Conservation (phyloP, 2,329 filamentous ascomycete species). For the Pseudogymnoascus sp. region DNA sequence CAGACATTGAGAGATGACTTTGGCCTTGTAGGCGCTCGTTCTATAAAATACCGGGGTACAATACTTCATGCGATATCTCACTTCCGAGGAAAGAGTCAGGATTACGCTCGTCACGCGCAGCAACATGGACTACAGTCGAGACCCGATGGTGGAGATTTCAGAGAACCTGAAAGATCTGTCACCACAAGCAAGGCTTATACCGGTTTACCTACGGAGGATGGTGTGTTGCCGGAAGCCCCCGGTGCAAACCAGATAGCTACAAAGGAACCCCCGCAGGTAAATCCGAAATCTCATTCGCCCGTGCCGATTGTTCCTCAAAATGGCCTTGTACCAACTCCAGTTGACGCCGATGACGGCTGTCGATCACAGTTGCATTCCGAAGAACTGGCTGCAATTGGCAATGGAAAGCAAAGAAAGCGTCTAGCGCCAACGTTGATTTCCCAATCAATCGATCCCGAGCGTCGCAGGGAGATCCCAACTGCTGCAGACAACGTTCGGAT, state of each 20-base stretch:
- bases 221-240: not conserved
- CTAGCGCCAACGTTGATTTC: slow-evolving; percentile 27
- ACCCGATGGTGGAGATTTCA: not conserved
- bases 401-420: slow-evolving; percentile 28
- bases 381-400: not conserved
- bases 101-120: not conserved
- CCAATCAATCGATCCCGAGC: slow-evolving; percentile 17
- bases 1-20: slow-evolving; percentile 22
- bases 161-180: slow-evolving; percentile 2
- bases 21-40: slow-evolving; percentile 17
- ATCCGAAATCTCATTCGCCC: not conserved
- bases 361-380: not conserved
- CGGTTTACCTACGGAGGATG: not conserved
- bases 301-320: not conserved
- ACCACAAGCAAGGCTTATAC: not conserved
- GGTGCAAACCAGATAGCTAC: not conserved
- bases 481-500: slow-evolving; percentile 20
- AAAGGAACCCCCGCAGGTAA: not conserved
- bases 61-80: slow-evolving; percentile 6
- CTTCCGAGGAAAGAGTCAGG: not conserved
- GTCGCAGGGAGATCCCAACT: slow-evolving; percentile 21
- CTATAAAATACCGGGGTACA: slow-evolving; percentile 2
- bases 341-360: not conserved
- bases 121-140: not conserved
- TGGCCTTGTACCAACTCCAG: not conserved